These are phyloP conservation scores for Lentinula sp. DNA, from an alignment of 768 basidiomycete species.

Conservation along the genomic window DNA sequence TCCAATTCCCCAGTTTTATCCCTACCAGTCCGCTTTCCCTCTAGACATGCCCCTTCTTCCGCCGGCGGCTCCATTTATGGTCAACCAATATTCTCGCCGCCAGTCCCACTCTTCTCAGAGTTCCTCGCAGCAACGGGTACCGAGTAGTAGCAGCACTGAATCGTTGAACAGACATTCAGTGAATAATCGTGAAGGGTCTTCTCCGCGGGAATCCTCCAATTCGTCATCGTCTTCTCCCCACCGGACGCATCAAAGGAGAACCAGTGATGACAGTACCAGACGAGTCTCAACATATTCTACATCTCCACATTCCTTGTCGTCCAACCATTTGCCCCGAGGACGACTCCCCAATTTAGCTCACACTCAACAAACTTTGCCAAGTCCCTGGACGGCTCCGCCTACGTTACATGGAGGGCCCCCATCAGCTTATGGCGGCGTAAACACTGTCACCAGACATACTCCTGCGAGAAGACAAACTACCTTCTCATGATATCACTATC, in stretches of 20 bases:
- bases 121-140: conserved; percentile 17
- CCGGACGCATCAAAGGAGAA: conserved; percentile 20
- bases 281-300: conserved; percentile 8
- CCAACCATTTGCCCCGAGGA: conserved; percentile 9
- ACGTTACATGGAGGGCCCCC: background rate
- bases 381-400: conserved; percentile 39
- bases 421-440: background rate
- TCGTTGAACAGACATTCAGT: conserved; percentile 2
- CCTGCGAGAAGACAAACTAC: conserved; percentile 9
- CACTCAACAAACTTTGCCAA: conserved; percentile 19
- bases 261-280: conserved; percentile 11
- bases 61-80: conserved; percentile 72
- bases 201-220: conserved; percentile 24
- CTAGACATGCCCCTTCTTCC: conserved; percentile 68
- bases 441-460: background rate
- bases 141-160: conserved; percentile 10
- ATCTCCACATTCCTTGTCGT: conserved; percentile 5
- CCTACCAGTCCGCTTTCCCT: conserved; percentile 23
- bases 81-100: conserved; percentile 46
- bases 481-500: background rate
- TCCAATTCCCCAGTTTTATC: conserved; percentile 33
- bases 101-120: conserved; percentile 13
- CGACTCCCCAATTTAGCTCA: conserved; percentile 19
- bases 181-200: conserved; percentile 27
- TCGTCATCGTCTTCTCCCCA: conserved; percentile 30